Conservation (phyloP, 1,284 basidiomycete genomes). For the Ustilago lituana region DNA sequence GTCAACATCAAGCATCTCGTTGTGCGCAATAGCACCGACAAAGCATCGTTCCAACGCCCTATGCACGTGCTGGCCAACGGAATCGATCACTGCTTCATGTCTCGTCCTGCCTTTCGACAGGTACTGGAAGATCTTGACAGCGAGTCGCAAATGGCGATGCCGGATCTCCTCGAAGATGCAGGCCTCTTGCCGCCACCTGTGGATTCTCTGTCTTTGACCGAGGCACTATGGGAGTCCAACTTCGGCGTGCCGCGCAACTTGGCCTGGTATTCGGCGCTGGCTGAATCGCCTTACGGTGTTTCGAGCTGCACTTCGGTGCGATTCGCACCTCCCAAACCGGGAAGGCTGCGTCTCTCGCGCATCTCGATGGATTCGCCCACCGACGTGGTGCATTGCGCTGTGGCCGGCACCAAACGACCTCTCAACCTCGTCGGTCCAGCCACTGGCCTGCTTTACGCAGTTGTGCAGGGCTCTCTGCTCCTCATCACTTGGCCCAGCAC, state of each 20-base stretch:
- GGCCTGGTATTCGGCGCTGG: constrained; percentile 11
- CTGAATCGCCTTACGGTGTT: constrained; percentile 4
- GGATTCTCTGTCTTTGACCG: constrained; percentile 9
- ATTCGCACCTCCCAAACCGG: constrained; percentile 5
- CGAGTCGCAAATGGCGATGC: not conserved
- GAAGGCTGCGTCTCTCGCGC: constrained; percentile 3
- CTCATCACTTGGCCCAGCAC: constrained; percentile 30
- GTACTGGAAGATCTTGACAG: constrained; percentile 21
- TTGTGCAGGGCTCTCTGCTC: constrained; percentile 28
- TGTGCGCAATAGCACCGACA: constrained; percentile 10
- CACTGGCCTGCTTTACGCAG: constrained; percentile 18
- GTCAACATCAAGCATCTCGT: constrained; percentile 21
- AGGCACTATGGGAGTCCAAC: constrained; percentile 30
- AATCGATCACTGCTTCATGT: constrained; percentile 26
- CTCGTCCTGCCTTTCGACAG: constrained; percentile 23
- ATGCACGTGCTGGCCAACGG: constrained; percentile 20
- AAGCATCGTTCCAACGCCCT: constrained; percentile 10
- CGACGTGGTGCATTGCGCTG: constrained; percentile 17
- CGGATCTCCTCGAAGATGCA: constrained; percentile 5
- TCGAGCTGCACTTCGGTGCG: constrained; percentile 1
- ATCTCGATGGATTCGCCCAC: constrained; percentile 2
- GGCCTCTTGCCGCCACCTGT: constrained; percentile 5
- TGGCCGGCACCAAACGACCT: constrained; percentile 21
- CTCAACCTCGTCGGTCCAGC: constrained; percentile 14
- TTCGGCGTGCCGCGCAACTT: constrained; percentile 22